Base-by-base conservation (phyloP, 352 stramenopile genomes). In the Phytophthora melonis region DNA sequence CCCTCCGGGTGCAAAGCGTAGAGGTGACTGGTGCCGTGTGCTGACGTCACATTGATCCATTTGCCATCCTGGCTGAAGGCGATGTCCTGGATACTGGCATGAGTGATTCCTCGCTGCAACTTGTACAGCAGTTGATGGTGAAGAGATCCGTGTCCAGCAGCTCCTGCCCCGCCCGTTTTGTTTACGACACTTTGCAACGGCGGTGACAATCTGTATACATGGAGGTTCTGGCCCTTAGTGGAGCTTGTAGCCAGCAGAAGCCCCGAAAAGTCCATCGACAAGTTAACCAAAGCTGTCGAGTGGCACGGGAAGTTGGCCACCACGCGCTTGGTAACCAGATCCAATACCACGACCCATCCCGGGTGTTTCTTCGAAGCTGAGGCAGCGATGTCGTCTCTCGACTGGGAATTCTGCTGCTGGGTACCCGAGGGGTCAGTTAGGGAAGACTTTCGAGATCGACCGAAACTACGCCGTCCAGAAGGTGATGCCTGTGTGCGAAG, bases 11-110 rank as follows among this genome's bases (percentile, higher is more conserved):
- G 86, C 16, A 95, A 81, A 19, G 87, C 87, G 54, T 95, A 97
- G 13, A 97, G 63, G 67, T 97, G 91, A 45, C 88, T 96, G 5
- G 91, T 97, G 49, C 91, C 91, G 43, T 94, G 89, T 2, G 86
- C 80, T 47, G 91, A 95, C 27, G 91, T 96, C 49, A 95, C 87
- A 66, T 83, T 94, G 60, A 96, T 81, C 91, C 91, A 97, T 73
- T 96, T 95, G 41, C 84, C 75, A 63, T 97, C 88, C 32, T 91
- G 81, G 63, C 88, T 96, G 68, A 96, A 94, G 5, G 84, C 75
- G 36, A 97, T 82, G 50, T 96, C 78, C 25, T 91, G 87, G 64
- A 97, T 96, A 58, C 78, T 93, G 1, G 89, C 91, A 67, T 93
- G 87, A 0, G 91, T 97, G 62, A 96, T 96, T 30, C 91, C 91